phyloP scores from a whole-genome alignment of 352 stramenopile genomes.

The Phytophthora kernoviae region DNA sequence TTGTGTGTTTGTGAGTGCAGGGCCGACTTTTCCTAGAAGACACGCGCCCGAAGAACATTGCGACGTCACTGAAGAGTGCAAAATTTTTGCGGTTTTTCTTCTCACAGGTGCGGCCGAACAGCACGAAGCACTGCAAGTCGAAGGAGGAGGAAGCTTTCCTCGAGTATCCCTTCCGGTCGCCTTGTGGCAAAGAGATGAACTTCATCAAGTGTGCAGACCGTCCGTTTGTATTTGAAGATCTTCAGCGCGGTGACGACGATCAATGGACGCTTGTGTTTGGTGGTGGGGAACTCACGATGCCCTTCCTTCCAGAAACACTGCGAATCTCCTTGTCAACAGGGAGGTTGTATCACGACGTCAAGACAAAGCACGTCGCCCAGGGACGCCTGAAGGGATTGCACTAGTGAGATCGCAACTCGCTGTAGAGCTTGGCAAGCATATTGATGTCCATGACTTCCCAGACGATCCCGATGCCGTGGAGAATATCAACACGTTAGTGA shows the following conservation, averaged over 20 bases:
- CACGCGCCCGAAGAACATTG: constrained; percentile 85
- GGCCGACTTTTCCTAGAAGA: constrained; percentile 81
- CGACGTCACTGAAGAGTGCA: constrained; percentile 80
- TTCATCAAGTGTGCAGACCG: constrained; percentile 88
- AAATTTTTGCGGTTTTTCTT: constrained; percentile 89
- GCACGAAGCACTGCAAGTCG: constrained; percentile 9
- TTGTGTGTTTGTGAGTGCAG: constrained; percentile 19
- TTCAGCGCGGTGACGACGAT: constrained; percentile 30
- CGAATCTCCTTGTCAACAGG: constrained; percentile 70
- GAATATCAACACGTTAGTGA: constrained; percentile 13
- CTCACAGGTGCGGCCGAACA: constrained; percentile 60
- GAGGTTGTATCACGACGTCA: constrained; percentile 71
- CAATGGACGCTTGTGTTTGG: constrained; percentile 60
- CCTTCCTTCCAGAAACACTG: constrained; percentile 58
- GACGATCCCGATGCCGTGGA: constrained; percentile 15
- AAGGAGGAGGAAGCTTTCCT: constrained; percentile 46
- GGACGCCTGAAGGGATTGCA: constrained; percentile 41
- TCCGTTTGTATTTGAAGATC: constrained; percentile 76
- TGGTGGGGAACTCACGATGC: constrained; percentile 57
- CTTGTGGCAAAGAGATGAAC: constrained; percentile 86
- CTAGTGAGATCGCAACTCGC: constrained; percentile 78
- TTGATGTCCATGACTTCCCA: constrained; percentile 50
- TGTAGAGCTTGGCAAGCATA: constrained; percentile 65
- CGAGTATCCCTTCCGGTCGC: constrained; percentile 76
- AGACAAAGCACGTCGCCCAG: constrained; percentile 51